Base-by-base conservation (phyloP, 768 basidiomycete species). In the Antrodiella citrinella region DNA sequence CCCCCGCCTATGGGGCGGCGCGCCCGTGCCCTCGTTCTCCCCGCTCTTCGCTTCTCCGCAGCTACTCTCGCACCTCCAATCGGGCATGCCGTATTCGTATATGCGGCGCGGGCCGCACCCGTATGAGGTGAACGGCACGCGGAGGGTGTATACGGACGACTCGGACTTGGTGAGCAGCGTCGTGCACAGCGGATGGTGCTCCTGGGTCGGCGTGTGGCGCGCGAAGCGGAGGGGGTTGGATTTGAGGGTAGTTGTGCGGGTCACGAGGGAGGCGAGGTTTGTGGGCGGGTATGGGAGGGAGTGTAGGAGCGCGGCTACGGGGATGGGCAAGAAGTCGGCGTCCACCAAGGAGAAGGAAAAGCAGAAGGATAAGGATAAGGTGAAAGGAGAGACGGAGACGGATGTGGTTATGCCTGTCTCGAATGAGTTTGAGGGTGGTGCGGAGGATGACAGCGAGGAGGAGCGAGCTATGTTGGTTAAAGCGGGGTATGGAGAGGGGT, bases 1-100 rank as follows among this genome's bases (percentile, higher is more conserved):
- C n/a, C n/a, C n/a, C n/a, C n/a, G n/a, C n/a, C 70, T 87, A 18
- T 87, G 85, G 85, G 85, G 85, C 47, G 84, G 82, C 19, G 84
- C 82, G 4, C 62, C 75, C 26, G 63, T 68, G 22, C 70, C 71
- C 56, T 59, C 72, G 54, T 55, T 76, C 47, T 44, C 51, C 22
- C 44, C 69, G 54, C 58, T 63, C 57, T 42, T 63, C 56, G 15
- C 51, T 20, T 48, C 24, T 45, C 54, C 58, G 41, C 55, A 57
- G 50, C 59, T 56, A n/a, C 38, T 51, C 25, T 44, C 42, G 35
- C 54, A 58, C 43, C 30, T 52, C 47, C 58, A 62, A 51, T 51
- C 50, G 2, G 54, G 55, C 41, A 47, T 55, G 49, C 48, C 50
- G 4, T 53, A 61, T 13, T 50, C 49, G n/a, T 54, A 49, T 41